Base-by-base conservation (phyloP, 169 alveolate species). In the Plasmodium vivax region DNA sequence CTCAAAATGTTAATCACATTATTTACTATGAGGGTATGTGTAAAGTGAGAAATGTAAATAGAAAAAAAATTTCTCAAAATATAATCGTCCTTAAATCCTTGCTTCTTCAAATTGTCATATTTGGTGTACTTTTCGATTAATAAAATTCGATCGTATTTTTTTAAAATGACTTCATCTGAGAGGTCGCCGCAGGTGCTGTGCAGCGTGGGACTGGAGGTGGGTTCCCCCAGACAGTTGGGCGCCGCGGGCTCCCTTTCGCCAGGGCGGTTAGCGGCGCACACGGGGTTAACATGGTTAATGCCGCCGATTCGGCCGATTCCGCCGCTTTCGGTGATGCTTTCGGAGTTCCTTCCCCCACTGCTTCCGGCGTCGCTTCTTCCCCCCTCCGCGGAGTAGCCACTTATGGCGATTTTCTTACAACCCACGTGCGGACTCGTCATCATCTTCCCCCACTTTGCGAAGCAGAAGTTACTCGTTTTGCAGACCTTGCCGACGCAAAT, bases 81-180 rank as follows among this genome's bases (percentile, higher is more conserved):
- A 36, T 87, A 87, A 47, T 87, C 93, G 81, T 87, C 93, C 14
- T 58, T 87, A 45, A 6, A 87, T 12, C 93, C 93, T 87, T 54
- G 87, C 68, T 87, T 87, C 71, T 38, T 87, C 32, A 87, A 27
- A 77, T 71, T 75, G 23, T 87, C 93, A 87, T 87, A 87, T 30
- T 87, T 87, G 6, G 93, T 87, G 47, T 87, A 87, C 68, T 87
- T 87, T 77, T 87, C 93, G 30, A 87, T 87, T 87, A 87, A 87
- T 51, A 87, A 32, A 34, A 87, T 87, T 71, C 93, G 36, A 32
- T 87, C 45, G 27, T 87, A 87, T 54, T 77, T 74, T 87, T 54
- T 74, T 36, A 51, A 32, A 73, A 47, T 12, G n/a, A n/a, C 58
- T 47, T 85, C 54, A 16, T 56, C 34, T 27, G 58, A n/a, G 58